Evolutionary conservation across 2,329 filamentous ascomycete species (phyloP).

Genomic region (Dothideomycetes sp.): DNA sequence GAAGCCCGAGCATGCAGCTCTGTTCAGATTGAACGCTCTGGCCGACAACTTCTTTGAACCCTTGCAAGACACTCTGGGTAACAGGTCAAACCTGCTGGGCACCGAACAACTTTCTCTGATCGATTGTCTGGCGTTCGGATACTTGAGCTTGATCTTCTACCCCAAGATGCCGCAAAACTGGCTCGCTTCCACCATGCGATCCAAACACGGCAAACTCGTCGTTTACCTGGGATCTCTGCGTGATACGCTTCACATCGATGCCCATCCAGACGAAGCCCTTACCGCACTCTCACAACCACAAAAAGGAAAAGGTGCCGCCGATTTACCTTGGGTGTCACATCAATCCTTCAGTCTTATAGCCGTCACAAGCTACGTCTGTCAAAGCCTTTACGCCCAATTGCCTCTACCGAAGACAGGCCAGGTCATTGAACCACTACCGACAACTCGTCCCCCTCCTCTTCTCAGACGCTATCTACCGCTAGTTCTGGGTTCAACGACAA

Average conservation of each 20-base stretch:
- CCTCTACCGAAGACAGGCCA: constrained; percentile 5
- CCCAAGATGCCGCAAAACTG: constrained; percentile 54
- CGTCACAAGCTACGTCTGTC: constrained; percentile 3
- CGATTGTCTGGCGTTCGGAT: constrained; percentile 74
- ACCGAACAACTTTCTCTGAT: constrained; percentile 49
- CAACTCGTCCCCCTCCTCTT: not conserved
- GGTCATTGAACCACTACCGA: not conserved
- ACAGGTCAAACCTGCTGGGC: constrained; percentile 48
- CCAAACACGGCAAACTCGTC: constrained; percentile 35
- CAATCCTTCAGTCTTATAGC: not conserved
- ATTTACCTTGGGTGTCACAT: constrained; percentile 7
- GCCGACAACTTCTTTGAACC: constrained; percentile 63
- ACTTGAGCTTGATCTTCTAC: constrained; percentile 63
- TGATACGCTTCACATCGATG: constrained; percentile 16
- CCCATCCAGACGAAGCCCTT: constrained; percentile 8
- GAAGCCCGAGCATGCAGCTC: constrained; percentile 57
- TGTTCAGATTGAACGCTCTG: constrained; percentile 67
- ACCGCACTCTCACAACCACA: constrained; percentile 1
- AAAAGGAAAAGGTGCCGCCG: not conserved
- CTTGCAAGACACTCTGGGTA: constrained; percentile 52
- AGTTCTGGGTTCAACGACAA: constrained; percentile 4
- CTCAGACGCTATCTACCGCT: constrained; percentile 9
- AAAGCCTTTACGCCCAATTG: constrained; percentile 1
- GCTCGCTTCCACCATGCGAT: constrained; percentile 48
- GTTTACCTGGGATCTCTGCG: constrained; percentile 28